phyloP scores from a whole-genome alignment of 23 red algal species.

The Agarophyton chilense region DNA sequence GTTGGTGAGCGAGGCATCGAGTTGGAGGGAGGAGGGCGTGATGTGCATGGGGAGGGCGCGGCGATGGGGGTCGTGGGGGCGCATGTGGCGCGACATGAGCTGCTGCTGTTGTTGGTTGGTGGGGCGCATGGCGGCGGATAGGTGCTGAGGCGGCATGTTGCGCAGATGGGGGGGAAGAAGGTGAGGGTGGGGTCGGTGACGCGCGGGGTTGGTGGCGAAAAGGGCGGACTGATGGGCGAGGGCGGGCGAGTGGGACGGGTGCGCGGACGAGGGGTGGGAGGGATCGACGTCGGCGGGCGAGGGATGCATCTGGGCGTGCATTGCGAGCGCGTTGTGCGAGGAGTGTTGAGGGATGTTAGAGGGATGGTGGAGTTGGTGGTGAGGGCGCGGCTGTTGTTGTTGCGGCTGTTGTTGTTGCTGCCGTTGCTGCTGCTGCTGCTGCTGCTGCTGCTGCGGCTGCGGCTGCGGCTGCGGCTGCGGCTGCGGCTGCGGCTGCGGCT shows the following conservation, averaged over 20 bases:
- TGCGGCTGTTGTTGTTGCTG: neutral
- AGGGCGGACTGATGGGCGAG: neutral
- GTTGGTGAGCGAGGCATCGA: slow-evolving; percentile 10
- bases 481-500: neutral
- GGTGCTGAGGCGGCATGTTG: neutral
- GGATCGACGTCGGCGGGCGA: slow-evolving; percentile 9
- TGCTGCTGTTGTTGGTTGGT: neutral
- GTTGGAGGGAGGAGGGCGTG: neutral
- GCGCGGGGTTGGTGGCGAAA: neutral
- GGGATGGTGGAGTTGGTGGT: slow-evolving; percentile 6
- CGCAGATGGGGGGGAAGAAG: neutral
- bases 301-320: slow-evolving; percentile 7
- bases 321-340: neutral
- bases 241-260: neutral
- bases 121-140: slow-evolving; percentile 7
- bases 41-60: neutral
- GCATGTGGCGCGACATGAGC: neutral
- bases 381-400: neutral
- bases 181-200: neutral
- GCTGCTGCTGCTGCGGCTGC: neutral
- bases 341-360: slow-evolving; percentile 15
- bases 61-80: neutral
- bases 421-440: neutral
- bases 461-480: neutral
- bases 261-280: neutral